Percentiles rank a stretch among this genome's conserved stretches.
Evolutionary conservation across 495 filamentous ascomycete species (phyloP).

Genomic region (Xylaria scruposa): DNA sequence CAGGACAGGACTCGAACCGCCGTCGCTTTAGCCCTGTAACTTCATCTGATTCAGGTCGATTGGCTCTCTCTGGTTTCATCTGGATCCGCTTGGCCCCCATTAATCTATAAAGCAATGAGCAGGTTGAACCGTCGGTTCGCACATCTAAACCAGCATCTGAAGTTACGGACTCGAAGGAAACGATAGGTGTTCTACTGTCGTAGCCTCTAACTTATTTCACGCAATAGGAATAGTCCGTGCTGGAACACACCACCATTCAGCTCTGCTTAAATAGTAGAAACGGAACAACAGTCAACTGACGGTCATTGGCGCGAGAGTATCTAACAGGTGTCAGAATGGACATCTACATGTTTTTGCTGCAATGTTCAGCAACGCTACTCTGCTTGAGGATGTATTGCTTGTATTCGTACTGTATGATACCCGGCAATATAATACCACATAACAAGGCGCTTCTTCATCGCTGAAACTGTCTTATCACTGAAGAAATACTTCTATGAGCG

Average conservation of each 20-base stretch:
- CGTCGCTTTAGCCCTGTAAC: not conserved
- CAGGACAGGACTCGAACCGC: not conserved
- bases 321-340: not conserved
- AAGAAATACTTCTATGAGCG: conserved; percentile 2
- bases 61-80: not conserved
- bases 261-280: not conserved
- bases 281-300: not conserved
- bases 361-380: not conserved
- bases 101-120: not conserved
- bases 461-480: not conserved
- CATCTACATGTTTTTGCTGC: not conserved
- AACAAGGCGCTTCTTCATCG: not conserved
- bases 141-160: not conserved
- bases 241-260: not conserved
- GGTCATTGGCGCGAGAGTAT: not conserved
- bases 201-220: not conserved
- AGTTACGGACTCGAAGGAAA: not conserved
- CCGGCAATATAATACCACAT: not conserved
- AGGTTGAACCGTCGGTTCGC: not conserved
- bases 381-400: not conserved
- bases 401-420: conserved; percentile 4
- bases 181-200: not conserved
- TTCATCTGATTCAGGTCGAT: not conserved
- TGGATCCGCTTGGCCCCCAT: not conserved
- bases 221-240: not conserved